Conservation (phyloP, 495 filamentous ascomycete genomes). For the Immersiella caudata region DNA sequence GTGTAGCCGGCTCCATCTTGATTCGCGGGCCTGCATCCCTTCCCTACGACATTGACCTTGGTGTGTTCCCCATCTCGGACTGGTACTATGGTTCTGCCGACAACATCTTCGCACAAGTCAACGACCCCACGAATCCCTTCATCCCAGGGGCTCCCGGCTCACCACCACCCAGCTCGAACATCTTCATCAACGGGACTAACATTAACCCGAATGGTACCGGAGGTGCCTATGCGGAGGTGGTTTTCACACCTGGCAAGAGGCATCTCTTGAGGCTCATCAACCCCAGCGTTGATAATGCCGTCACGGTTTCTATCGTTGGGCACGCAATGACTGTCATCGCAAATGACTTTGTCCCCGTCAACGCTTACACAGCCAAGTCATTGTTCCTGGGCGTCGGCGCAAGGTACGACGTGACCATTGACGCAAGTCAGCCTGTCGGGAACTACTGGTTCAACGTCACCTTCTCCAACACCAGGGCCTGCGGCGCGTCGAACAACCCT, state of each 20-base stretch:
- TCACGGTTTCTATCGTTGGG: conserved; percentile 53
- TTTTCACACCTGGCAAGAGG: conserved; percentile 45
- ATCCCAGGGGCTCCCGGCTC: conserved; percentile 34
- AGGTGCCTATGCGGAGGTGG: conserved; percentile 37
- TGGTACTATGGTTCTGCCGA: conserved; percentile 45
- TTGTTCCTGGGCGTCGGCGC: conserved; percentile 64
- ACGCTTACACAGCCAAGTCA: conserved; percentile 43
- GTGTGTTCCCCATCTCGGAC: conserved; percentile 46
- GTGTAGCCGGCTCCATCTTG: conserved; percentile 51
- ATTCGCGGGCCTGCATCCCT: conserved; percentile 57
- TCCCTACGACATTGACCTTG: conserved; percentile 56
- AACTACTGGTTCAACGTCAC: conserved; percentile 60
- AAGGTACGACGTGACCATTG: conserved; percentile 68
- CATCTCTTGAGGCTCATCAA: conserved; percentile 60
- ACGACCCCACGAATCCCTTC: conserved; percentile 31
- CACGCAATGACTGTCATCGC: conserved; percentile 54
- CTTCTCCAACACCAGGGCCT: conserved; percentile 23
- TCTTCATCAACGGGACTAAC: conserved; percentile 45
- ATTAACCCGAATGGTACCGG: conserved; percentile 36
- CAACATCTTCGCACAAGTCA: conserved; percentile 21
- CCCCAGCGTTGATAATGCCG: conserved; percentile 50
- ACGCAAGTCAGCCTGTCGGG: conserved; percentile 50
- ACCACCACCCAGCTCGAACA: conserved; percentile 33
- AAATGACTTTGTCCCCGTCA: conserved; percentile 55
- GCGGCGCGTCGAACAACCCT: conserved; percentile 27